Evolutionary conservation across 345 rosid genomes (phyloP), one percentile per base, ranked within the genome.

Genomic region (Xanthoceras sorbifolium): DNA sequence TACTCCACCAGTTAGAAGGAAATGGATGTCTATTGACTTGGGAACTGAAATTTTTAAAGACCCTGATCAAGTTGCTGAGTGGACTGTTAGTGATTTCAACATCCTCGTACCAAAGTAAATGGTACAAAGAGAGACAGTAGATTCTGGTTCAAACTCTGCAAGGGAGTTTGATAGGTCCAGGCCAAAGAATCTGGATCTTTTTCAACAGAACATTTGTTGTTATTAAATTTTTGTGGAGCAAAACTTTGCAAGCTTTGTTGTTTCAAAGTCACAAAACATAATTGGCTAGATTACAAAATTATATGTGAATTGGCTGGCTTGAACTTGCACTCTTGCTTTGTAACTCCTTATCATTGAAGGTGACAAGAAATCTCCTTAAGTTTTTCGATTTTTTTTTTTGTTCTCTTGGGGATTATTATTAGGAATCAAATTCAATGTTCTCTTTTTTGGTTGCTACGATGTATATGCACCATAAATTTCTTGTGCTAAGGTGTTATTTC

Each of bases 41-140:
- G 90, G 89, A 67, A 82, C 90, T 69, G 89, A 85, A 73, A 82
- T 85, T 50, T 85, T 82, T 77, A 84, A 78, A 73, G 84, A 83
- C 74, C 78, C 76, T 61, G 73, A 81, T 80, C 85, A 86, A 77
- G 77, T 82, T 15, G 87, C 90, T 11, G 81, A 87, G 72, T 84
- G 89, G 89, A 79, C 68, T 11, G 80, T 84, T 6, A 64, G 79
- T 81, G 85, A 86, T 46, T 87, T 85, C 67, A 77, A 85, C 54
- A 79, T 84, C 73, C 67, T 86, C 52, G 64, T 86, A 65, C 83
- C 83, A 50, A 78, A 73, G 12, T 36, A 67, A 80, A 68, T 46
- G 61, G 60, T 14, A 11, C 31, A 34, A 26, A 26, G n/a, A 18
- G 36, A 44, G 29, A 42, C 18, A 42, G 10, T 67, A 65, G 81